A percentile compares a stretch with the other conserved stretches of the same genome.
Evolutionary conservation across 2,329 filamentous ascomycete species (phyloP).

Genomic region (Sphaerulina musiva): DNA sequence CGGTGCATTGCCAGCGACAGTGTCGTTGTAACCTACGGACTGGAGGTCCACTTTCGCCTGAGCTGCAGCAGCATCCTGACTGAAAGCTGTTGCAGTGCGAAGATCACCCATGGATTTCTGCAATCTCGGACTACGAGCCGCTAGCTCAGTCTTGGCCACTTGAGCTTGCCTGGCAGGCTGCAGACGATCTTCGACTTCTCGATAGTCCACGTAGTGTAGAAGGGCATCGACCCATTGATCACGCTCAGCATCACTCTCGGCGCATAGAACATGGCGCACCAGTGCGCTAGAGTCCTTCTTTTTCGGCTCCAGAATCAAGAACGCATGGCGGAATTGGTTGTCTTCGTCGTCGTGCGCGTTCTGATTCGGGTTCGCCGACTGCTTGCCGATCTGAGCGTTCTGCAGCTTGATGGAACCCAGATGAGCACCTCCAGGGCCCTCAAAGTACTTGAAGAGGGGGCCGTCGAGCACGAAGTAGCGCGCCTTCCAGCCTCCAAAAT

Average conservation of each 20-base stretch:
- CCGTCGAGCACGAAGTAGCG: slow-evolving; percentile 64
- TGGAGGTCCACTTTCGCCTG: slow-evolving; percentile 23
- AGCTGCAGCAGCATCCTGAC: not conserved
- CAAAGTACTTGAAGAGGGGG: slow-evolving; percentile 77
- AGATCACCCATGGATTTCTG: slow-evolving; percentile 37
- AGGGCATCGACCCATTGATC: slow-evolving; percentile 91
- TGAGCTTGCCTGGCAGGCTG: slow-evolving; percentile 19
- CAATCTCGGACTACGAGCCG: slow-evolving; percentile 28
- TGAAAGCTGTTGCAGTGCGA: slow-evolving; percentile 19
- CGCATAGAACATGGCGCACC: slow-evolving; percentile 89
- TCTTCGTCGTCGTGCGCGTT: slow-evolving; percentile 64
- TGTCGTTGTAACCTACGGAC: slow-evolving; percentile 50
- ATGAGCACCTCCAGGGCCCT: slow-evolving; percentile 81
- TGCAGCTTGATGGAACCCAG: slow-evolving; percentile 88
- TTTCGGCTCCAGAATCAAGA: slow-evolving; percentile 90
- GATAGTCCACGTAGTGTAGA: slow-evolving; percentile 78
- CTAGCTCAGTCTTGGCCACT: slow-evolving; percentile 24
- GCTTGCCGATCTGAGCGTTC: slow-evolving; percentile 88
- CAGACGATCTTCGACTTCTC: slow-evolving; percentile 50
- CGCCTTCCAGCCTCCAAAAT: slow-evolving; percentile 98
- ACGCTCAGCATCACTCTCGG: slow-evolving; percentile 86
- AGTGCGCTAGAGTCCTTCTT: slow-evolving; percentile 85
- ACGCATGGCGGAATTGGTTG: slow-evolving; percentile 93
- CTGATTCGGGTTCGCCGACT: slow-evolving; percentile 61
- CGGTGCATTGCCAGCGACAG: slow-evolving; percentile 52